These are phyloP conservation scores for Bassia scoparia DNA, from an alignment of 148 eudicot species.

Conservation along the genomic window DNA sequence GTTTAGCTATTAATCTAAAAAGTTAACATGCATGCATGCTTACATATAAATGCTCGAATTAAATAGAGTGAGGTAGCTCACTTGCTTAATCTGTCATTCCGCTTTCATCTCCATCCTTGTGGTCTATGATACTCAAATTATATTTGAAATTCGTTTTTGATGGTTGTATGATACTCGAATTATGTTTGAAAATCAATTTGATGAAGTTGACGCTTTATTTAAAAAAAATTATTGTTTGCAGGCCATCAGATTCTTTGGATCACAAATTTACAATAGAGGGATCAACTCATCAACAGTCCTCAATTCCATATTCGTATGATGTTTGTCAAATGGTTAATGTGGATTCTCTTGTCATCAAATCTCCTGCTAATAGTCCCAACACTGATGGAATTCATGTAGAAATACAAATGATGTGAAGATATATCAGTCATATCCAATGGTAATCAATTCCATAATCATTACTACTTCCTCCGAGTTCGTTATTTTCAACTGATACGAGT, in stretches of 20 bases:
- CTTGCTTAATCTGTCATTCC: too few relatives aligned
- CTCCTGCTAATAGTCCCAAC: conserved; percentile 74
- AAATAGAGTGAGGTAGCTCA: too few relatives aligned
- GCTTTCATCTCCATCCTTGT: too few relatives aligned
- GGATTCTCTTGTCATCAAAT: conserved; percentile 52
- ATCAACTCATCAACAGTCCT: conserved; percentile 69
- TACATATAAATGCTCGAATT: too few relatives aligned
- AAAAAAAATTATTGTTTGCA: conserved; percentile 23
- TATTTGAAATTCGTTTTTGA: too few relatives aligned
- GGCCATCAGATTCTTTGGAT: conserved; percentile 77
- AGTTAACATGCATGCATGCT: too few relatives aligned
- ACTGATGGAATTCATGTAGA: conserved; percentile 96
- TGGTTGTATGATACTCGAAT: too few relatives aligned
- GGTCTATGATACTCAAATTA: too few relatives aligned
- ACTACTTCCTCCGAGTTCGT: background rate
- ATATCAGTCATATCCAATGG: conserved; percentile 71
- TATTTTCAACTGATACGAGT: background rate
- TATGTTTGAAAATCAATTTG: too few relatives aligned
- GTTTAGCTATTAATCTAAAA: too few relatives aligned
- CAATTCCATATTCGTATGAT: conserved; percentile 80
- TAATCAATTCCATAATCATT: conserved; percentile 17
- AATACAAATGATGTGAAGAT: conserved; percentile 63
- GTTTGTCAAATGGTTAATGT: conserved; percentile 54
- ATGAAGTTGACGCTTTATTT: too few relatives aligned
- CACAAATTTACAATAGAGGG: conserved; percentile 58